phyloP scores from a whole-genome alignment of 2,329 filamentous ascomycete species.

The Paecilomyces sp. region DNA sequence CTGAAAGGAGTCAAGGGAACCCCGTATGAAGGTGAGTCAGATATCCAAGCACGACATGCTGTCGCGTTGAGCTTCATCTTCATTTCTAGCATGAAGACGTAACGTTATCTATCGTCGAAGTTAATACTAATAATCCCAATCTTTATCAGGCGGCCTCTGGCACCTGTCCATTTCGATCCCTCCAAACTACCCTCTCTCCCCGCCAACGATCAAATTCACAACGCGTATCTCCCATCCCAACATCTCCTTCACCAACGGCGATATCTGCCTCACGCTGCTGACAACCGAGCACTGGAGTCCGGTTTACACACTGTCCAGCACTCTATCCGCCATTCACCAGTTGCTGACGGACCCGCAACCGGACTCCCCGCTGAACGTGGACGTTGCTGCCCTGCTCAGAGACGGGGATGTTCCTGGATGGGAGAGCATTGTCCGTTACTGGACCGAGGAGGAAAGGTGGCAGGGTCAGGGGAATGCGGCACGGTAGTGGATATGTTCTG shows the following conservation, averaged over 20 bases:
- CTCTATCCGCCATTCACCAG: conserved; percentile 40
- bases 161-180: conserved; percentile 72
- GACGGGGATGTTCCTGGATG: conserved; percentile 38
- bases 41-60: background rate
- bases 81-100: background rate
- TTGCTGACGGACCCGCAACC: conserved; percentile 38
- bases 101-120: background rate
- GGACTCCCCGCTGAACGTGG: conserved; percentile 43
- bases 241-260: conserved; percentile 64
- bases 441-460: conserved; percentile 41
- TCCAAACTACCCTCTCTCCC: conserved; percentile 65
- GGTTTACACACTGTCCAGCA: conserved; percentile 64
- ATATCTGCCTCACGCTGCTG: conserved; percentile 89
- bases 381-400: conserved; percentile 39
- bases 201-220: conserved; percentile 72
- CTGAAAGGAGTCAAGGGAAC: conserved; percentile 53
- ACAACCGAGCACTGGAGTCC: conserved; percentile 69
- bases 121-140: background rate
- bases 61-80: background rate
- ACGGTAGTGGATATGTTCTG: conserved; percentile 4
- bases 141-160: conserved; percentile 63
- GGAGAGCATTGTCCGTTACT: conserved; percentile 42
- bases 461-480: conserved; percentile 17
- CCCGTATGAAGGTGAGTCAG: conserved; percentile 50
- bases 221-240: conserved; percentile 85